Evolutionary conservation across 2,329 filamentous ascomycete species (phyloP).

Genomic region (Dactylella cylindrospora): DNA sequence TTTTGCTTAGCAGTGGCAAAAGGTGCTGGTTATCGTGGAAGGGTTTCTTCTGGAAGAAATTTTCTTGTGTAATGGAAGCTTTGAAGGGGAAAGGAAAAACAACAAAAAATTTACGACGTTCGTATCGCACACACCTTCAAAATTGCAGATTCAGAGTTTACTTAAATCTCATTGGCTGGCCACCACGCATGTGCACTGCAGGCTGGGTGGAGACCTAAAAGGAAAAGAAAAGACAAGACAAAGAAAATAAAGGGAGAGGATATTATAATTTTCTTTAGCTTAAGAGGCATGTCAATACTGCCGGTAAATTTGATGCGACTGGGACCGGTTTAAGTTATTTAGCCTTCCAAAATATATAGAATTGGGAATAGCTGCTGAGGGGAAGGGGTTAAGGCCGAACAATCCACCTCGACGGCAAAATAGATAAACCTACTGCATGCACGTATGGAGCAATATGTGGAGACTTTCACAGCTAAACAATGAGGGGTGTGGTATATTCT

Average conservation of each 20-base stretch:
- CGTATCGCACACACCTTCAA: slow-evolving; percentile 5
- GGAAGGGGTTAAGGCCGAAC: slow-evolving; percentile 18
- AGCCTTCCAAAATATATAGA: slow-evolving; percentile 28
- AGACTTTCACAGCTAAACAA: slow-evolving; percentile 19
- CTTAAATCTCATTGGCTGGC: slow-evolving; percentile 30
- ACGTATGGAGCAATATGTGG: slow-evolving; percentile 40
- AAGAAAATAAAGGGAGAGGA: background rate
- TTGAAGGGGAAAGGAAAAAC: slow-evolving; percentile 8
- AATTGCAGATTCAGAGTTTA: too few species aligned
- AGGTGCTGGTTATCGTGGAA: slow-evolving; percentile 37
- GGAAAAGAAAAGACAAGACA: slow-evolving; percentile 24
- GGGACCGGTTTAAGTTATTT: slow-evolving; percentile 36
- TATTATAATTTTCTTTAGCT: slow-evolving; percentile 1
- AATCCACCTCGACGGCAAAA: slow-evolving; percentile 40
- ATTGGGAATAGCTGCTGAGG: slow-evolving; percentile 19
- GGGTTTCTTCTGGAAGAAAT: slow-evolving; percentile 43
- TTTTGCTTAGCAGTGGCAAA: slow-evolving; percentile 41
- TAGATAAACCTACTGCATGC: slow-evolving; percentile 38
- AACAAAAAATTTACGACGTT: background rate
- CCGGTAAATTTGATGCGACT: slow-evolving; percentile 32
- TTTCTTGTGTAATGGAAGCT: slow-evolving; percentile 8
- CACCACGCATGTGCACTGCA: slow-evolving; percentile 32
- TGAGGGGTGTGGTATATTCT: slow-evolving; percentile 41
- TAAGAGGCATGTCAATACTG: too few species aligned
- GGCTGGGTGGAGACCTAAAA: slow-evolving; percentile 17